Evolutionary conservation across 805 yeast species (phyloP).

Genomic region (Wickerhamiella brachini): DNA sequence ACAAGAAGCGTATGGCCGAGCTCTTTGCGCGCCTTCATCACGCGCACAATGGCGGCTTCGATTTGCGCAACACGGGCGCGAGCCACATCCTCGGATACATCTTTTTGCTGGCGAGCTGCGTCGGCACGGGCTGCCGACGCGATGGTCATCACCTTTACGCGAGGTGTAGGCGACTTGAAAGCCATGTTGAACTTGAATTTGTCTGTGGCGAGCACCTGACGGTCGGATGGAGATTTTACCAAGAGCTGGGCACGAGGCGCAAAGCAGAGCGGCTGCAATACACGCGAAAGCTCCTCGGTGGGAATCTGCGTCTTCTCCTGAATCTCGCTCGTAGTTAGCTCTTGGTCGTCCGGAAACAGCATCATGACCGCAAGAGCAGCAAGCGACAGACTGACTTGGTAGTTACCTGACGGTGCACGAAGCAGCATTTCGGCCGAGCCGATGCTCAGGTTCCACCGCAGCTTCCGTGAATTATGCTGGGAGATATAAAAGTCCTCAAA

Average conservation of each 20-base stretch:
- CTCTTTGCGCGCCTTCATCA: constrained; percentile 84
- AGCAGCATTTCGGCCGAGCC: constrained; percentile 73
- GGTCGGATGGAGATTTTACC: constrained; percentile 41
- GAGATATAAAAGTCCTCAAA: constrained; percentile 41
- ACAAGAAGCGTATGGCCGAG: constrained; percentile 65
- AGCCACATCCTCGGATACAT: constrained; percentile 61
- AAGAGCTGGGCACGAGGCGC: constrained; percentile 72
- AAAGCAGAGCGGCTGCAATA: constrained; percentile 69
- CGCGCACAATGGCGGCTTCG: constrained; percentile 86
- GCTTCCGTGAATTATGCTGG: constrained; percentile 42
- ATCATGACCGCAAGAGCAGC: constrained; percentile 67
- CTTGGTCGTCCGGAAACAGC: constrained; percentile 45
- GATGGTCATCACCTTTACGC: constrained; percentile 56
- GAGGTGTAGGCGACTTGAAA: constrained; percentile 36
- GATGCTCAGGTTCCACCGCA: constrained; percentile 70
- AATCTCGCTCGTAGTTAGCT: constrained; percentile 49
- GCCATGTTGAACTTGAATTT: constrained; percentile 49
- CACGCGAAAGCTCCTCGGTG: constrained; percentile 54
- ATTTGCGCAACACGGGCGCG: constrained; percentile 71
- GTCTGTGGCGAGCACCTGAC: constrained; percentile 30
- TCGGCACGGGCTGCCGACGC: constrained; percentile 43
- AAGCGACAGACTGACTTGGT: constrained; percentile 69
- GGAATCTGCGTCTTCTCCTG: constrained; percentile 57
- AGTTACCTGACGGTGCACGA: constrained; percentile 51
- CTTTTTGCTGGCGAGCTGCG: constrained; percentile 45